Conservation (phyloP, 768 basidiomycete species). For the Coprinopsis marcescibilis region DNA sequence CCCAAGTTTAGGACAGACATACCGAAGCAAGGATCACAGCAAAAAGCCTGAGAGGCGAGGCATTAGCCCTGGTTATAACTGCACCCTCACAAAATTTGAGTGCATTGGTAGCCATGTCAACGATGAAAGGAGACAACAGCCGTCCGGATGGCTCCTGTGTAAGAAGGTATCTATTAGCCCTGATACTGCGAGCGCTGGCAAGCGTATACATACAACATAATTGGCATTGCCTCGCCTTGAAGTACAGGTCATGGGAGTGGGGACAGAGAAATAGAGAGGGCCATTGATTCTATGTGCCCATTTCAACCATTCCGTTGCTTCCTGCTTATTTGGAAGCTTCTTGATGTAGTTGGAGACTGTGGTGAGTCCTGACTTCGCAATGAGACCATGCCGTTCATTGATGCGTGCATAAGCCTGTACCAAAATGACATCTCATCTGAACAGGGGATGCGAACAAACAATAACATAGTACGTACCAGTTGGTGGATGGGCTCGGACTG, state of each 20-base stretch:
- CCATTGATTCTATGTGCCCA: background rate
- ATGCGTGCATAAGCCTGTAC: background rate
- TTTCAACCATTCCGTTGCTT: background rate
- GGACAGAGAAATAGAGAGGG: background rate
- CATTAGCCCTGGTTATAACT: background rate
- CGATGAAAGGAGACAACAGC: background rate
- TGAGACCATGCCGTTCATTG: background rate
- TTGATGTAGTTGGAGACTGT: background rate
- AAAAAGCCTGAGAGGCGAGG: background rate
- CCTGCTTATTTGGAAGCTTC: background rate
- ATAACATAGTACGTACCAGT: background rate
- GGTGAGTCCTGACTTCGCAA: background rate
- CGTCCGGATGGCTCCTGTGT: background rate
- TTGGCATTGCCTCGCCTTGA: background rate
- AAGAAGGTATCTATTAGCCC: background rate
- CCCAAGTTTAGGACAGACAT: background rate
- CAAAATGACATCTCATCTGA: background rate
- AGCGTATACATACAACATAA: background rate
- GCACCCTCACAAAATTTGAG: background rate
- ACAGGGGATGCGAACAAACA: background rate
- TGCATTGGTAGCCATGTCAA: background rate
- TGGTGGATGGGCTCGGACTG: background rate
- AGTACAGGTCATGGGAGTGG: background rate
- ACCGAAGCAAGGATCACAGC: background rate
- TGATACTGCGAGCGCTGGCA: background rate